Percentiles rank a stretch among this genome's conserved stretches.
Evolutionary conservation across 441 rosid species (phyloP).

Genomic region (Brassica balearica): DNA sequence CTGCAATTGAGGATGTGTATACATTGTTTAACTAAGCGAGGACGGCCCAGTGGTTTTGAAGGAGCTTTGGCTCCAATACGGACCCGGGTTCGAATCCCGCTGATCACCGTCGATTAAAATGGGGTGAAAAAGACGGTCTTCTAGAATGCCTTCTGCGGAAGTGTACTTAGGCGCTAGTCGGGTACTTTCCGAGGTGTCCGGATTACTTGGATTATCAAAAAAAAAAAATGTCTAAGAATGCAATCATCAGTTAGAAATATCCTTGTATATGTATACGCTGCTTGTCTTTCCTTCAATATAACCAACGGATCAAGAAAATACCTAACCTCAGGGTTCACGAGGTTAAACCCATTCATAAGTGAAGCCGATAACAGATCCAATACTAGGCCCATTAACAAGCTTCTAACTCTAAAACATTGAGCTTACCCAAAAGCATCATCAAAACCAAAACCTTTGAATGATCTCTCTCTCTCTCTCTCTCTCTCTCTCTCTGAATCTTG

Average conservation of each 20-base stretch:
- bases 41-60: no score
- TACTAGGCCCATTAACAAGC: background rate
- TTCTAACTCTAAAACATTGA: background rate
- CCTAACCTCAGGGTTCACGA: background rate
- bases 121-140: no score
- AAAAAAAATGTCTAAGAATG: background rate
- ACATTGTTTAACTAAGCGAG: background rate
- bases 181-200: no score
- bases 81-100: no score
- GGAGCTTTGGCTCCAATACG: no score
- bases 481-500: conserved; percentile 2
- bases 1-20: background rate
- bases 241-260: conserved; percentile 15
- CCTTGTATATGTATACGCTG: background rate
- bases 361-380: conserved; percentile 2
- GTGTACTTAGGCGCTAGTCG: no score
- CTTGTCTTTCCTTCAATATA: background rate
- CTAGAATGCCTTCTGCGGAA: no score
- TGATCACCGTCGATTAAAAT: no score
- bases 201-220: no score
- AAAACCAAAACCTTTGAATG: background rate
- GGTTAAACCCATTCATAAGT: background rate
- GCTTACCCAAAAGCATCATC: conserved; percentile 19
- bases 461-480: conserved; percentile 1
- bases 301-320: background rate